Evolutionary conservation across 257 asterid species (phyloP).

Genomic region (Plantago major): DNA sequence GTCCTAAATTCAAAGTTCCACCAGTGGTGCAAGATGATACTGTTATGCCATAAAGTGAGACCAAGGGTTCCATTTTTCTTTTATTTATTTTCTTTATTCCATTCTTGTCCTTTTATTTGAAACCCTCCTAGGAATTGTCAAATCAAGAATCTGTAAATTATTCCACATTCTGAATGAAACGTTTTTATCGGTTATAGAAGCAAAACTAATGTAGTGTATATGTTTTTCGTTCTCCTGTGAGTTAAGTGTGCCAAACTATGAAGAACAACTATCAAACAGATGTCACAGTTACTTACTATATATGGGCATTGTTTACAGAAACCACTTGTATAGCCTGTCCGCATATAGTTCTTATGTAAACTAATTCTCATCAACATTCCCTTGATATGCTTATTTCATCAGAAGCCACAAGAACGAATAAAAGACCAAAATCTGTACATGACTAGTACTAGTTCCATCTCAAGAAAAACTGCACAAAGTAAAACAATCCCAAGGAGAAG

Average conservation of each 20-base stretch:
- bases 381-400: background rate
- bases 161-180: background rate
- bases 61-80: background rate
- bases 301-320: too few species aligned
- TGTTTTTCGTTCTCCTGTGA: too few species aligned
- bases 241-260: too few species aligned
- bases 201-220: too few species aligned
- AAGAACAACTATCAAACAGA: too few species aligned
- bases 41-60: conserved; percentile 33
- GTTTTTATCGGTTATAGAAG: too few species aligned
- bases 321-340: background rate
- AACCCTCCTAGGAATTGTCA: background rate
- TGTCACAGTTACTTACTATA: too few species aligned
- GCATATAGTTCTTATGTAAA: background rate
- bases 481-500: conserved; percentile 37
- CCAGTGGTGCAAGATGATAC: conserved; percentile 41
- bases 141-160: conserved; percentile 1
- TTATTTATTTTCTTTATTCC: too few species aligned
- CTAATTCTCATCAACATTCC: too few species aligned
- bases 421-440: conserved; percentile 1
- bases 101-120: conserved; percentile 1
- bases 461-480: conserved; percentile 32
- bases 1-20: conserved; percentile 65
- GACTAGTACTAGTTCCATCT: conserved; percentile 27
- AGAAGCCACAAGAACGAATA: conserved; percentile 1